phyloP scores from a whole-genome alignment of 2,329 filamentous ascomycete species.

The Coniella lustricola region DNA sequence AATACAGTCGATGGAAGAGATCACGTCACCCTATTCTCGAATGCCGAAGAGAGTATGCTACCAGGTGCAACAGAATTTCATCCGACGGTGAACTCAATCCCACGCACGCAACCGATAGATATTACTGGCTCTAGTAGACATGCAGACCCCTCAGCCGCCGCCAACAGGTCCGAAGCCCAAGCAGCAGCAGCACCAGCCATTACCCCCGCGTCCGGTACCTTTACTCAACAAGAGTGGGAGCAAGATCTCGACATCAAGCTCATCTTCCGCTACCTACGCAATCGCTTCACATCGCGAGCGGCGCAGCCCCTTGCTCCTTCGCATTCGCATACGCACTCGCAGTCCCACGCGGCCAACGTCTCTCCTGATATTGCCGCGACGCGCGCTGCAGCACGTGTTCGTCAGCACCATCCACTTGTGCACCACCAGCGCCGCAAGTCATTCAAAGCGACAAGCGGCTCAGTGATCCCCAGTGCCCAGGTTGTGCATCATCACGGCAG shows the following conservation, averaged over 20 bases:
- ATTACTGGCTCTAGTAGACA: constrained; percentile 26
- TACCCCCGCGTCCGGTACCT: constrained; percentile 23
- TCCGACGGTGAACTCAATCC: constrained; percentile 34
- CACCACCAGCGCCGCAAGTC: constrained; percentile 48
- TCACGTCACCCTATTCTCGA: constrained; percentile 4
- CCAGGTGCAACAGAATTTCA: constrained; percentile 35
- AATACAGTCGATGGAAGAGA: constrained; percentile 16
- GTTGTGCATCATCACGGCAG: constrained; percentile 38
- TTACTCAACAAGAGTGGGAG: constrained; percentile 83
- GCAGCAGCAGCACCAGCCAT: neutral
- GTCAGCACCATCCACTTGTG: constrained; percentile 83
- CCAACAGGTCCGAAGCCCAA: constrained; percentile 17
- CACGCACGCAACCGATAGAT: constrained; percentile 29
- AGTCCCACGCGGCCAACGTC: constrained; percentile 42
- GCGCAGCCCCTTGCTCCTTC: constrained; percentile 40
- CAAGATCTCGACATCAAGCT: constrained; percentile 83
- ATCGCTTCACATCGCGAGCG: constrained; percentile 56
- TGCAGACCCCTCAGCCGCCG: constrained; percentile 9
- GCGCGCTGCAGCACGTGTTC: constrained; percentile 68
- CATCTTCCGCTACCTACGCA: constrained; percentile 81
- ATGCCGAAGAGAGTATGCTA: constrained; percentile 7
- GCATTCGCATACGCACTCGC: constrained; percentile 36
- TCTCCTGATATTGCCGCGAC: constrained; percentile 43
- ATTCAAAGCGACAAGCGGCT: constrained; percentile 49
- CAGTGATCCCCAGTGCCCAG: constrained; percentile 21